phyloP scores from a whole-genome alignment of 768 basidiomycete species.

The Lactarius deliciosus region DNA sequence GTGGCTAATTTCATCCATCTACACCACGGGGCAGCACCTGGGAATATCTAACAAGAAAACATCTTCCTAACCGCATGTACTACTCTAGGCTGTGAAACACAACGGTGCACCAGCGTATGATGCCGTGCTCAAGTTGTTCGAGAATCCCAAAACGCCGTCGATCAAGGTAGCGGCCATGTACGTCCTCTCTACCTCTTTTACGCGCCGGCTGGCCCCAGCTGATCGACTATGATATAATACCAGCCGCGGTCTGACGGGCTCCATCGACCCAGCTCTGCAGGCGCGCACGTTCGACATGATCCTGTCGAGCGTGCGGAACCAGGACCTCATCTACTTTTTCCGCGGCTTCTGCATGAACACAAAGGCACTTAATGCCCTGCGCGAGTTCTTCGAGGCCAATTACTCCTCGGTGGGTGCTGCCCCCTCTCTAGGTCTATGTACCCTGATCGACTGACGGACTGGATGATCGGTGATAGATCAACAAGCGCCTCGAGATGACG shows the following conservation, averaged over 20 bases:
- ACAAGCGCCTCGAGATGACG: conserved; percentile 25
- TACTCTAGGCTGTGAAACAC: conserved; percentile 61
- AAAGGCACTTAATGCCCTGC: conserved; percentile 51
- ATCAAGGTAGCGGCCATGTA: conserved; percentile 71
- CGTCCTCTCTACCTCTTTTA: conserved; percentile 28
- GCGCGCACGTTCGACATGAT: conserved; percentile 65
- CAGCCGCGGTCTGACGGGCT: conserved; percentile 64
- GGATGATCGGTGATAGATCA: conserved; percentile 2
- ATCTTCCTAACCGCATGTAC: conserved; percentile 1
- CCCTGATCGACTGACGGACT: not conserved
- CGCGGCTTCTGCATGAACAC: conserved; percentile 56
- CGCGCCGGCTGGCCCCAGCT: not conserved
- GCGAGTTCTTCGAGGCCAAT: conserved; percentile 66
- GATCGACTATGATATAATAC: conserved; percentile 11
- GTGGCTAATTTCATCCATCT: conserved; percentile 26
- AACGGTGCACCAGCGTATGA: conserved; percentile 78
- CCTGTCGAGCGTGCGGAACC: conserved; percentile 49
- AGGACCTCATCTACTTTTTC: conserved; percentile 68
- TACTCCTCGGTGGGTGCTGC: conserved; percentile 55
- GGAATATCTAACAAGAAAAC: not conserved
- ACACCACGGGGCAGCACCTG: too few species aligned
- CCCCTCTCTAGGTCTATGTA: not conserved
- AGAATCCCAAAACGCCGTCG: conserved; percentile 67
- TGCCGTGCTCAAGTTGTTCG: conserved; percentile 63
- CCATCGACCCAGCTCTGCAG: conserved; percentile 56